Percentiles rank a stretch among this genome's conserved stretches.
Conservation (phyloP, 441 rosid species). For the Bruguiera hainesii region DNA sequence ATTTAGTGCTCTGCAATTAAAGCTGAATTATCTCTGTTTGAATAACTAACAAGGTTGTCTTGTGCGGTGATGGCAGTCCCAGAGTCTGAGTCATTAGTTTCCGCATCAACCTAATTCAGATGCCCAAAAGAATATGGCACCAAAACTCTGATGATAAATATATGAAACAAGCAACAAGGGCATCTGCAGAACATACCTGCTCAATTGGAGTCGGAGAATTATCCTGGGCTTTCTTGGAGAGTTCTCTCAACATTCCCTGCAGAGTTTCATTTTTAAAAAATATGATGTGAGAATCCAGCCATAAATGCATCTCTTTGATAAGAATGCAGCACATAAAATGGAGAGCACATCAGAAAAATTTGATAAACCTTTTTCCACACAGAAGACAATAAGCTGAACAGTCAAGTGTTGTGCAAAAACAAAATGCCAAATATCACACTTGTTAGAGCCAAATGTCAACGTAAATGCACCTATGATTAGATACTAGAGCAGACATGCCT, state of each 20-base stretch:
- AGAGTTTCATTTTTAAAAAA: constrained; percentile 1
- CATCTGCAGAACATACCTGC: constrained; percentile 36
- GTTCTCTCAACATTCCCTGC: constrained; percentile 72
- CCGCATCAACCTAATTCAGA: constrained; percentile 47
- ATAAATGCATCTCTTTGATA: neutral
- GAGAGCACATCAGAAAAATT: neutral
- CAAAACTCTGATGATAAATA: neutral
- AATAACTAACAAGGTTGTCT: constrained; percentile 35
- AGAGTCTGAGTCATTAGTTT: constrained; percentile 41
- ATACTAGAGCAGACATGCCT: too few relatives aligned
- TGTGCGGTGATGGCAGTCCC: constrained; percentile 39
- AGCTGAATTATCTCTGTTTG: constrained; percentile 42
- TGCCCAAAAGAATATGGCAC: neutral
- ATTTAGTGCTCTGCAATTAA: constrained; percentile 30
- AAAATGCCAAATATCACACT: too few relatives aligned
- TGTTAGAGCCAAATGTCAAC: too few relatives aligned
- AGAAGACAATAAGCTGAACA: too few relatives aligned
- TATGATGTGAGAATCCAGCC: neutral
- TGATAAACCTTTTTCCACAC: neutral
- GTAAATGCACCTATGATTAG: too few relatives aligned
- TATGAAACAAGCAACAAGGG: neutral
- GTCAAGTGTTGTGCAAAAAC: too few relatives aligned
- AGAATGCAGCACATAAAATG: neutral
- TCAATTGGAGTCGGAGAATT: constrained; percentile 40
- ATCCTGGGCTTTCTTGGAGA: constrained; percentile 55